A percentile compares a stretch with the other conserved stretches of the same genome.
phyloP scores from a whole-genome alignment of 345 rosid genomes.

The Garcia nutans region DNA sequence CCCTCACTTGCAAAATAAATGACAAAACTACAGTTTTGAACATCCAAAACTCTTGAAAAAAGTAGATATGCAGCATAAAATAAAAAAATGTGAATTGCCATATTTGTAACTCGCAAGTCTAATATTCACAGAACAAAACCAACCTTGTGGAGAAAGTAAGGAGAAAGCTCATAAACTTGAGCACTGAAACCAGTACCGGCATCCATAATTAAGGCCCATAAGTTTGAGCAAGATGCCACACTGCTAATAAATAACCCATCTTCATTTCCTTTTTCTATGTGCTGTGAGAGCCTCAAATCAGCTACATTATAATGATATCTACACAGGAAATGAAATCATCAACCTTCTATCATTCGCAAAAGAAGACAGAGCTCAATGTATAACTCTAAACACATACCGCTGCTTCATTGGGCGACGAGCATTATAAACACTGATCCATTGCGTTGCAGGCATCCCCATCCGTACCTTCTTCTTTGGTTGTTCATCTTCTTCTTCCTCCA shows the following conservation, averaged over 20 bases:
- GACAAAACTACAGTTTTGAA: not conserved
- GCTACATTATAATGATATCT: conserved; percentile 97
- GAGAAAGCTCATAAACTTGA: conserved; percentile 86
- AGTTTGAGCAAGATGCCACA: conserved; percentile 83
- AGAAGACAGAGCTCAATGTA: conserved; percentile 12
- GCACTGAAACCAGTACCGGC: conserved; percentile 82
- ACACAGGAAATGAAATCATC: conserved; percentile 25
- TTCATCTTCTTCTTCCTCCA: conserved; percentile 89
- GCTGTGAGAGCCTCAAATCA: conserved; percentile 70
- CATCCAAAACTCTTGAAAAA: not conserved
- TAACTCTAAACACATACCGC: conserved; percentile 44
- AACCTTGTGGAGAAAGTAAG: conserved; percentile 86
- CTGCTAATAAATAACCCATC: conserved; percentile 90
- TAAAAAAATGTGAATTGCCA: not conserved
- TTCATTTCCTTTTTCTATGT: conserved; percentile 82
- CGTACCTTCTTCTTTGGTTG: conserved; percentile 93
- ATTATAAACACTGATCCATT: conserved; percentile 95
- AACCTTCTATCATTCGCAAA: conserved; percentile 6
- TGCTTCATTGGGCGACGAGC: conserved; percentile 98
- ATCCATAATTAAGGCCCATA: conserved; percentile 98
- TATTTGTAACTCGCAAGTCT: conserved; percentile 1
- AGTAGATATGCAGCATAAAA: not conserved
- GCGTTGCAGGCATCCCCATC: conserved; percentile 98
- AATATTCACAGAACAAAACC: conserved; percentile 14
- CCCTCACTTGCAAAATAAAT: not conserved